phyloP scores from a whole-genome alignment of 129 eudicot genomes.

The Cynara cardunculus region DNA sequence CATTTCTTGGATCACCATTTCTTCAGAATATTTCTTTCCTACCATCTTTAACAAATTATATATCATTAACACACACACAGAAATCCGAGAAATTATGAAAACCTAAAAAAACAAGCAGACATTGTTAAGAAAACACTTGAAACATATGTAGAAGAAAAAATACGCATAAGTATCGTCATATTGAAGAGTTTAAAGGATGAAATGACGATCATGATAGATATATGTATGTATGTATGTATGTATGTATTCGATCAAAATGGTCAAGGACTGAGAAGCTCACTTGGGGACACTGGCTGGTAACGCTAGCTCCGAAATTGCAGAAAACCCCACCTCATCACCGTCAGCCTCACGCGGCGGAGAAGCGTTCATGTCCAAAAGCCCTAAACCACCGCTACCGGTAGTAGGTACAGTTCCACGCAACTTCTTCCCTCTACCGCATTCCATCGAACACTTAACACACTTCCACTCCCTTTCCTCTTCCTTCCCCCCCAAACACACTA shows the following conservation, averaged over 20 bases:
- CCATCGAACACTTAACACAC: conserved; percentile 30
- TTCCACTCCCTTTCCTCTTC: conserved; percentile 24
- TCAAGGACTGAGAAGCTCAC: conserved; percentile 24
- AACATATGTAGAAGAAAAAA: background rate
- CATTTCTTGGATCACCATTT: conserved; percentile 5
- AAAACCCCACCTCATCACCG: conserved; percentile 24
- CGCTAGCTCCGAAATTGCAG: conserved; percentile 11
- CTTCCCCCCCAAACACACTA: conserved; percentile 11
- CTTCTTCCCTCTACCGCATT: conserved; percentile 13
- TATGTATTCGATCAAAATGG: background rate
- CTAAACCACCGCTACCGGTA: conserved; percentile 12
- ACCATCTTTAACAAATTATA: background rate
- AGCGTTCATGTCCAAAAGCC: conserved; percentile 27
- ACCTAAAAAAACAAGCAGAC: conserved; percentile 7
- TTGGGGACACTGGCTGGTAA: background rate
- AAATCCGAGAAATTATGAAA: background rate
- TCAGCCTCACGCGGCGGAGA: conserved; percentile 18
- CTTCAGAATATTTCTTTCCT: background rate
- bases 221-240: background rate
- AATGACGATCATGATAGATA: background rate
- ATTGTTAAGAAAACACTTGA: background rate
- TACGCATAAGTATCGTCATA: conserved; percentile 14
- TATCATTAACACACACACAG: background rate
- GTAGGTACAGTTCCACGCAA: conserved; percentile 8
- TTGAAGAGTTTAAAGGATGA: conserved; percentile 1